Evolutionary conservation across 2,329 filamentous ascomycete genomes (phyloP).

Genomic region (Trichophyton verrucosum): DNA sequence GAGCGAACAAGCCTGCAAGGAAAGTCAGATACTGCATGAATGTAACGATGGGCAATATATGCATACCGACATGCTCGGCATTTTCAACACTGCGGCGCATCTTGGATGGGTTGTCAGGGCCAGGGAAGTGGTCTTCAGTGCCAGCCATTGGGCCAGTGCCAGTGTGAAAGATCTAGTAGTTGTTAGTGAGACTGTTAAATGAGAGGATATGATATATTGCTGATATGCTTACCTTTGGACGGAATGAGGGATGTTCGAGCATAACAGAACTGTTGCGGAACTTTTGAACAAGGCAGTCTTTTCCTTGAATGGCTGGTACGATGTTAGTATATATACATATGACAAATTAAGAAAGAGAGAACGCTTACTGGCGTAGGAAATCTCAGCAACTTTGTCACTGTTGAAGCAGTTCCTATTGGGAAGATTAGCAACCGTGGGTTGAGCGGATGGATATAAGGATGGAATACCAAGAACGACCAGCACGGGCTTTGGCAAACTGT

Average conservation of each 20-base stretch:
- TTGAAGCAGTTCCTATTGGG: slow-evolving; percentile 60
- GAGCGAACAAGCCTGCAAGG: slow-evolving; percentile 59
- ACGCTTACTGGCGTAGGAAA: slow-evolving; percentile 83
- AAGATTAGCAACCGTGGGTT: neutral
- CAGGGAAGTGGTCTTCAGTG: slow-evolving; percentile 61
- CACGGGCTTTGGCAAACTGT: slow-evolving; percentile 58
- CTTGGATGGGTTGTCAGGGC: slow-evolving; percentile 73
- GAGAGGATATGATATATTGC: slow-evolving; percentile 32
- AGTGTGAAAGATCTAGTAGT: slow-evolving; percentile 42
- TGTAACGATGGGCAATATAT: neutral
- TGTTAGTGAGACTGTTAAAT: slow-evolving; percentile 19
- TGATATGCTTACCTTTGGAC: slow-evolving; percentile 56
- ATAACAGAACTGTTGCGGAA: slow-evolving; percentile 96
- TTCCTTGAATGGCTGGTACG: slow-evolving; percentile 68
- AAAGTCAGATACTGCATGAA: neutral
- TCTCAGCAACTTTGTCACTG: slow-evolving; percentile 72
- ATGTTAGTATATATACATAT: slow-evolving; percentile 18
- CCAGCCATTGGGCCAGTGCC: slow-evolving; percentile 45
- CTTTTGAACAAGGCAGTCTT: slow-evolving; percentile 81
- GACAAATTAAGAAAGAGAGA: neutral
- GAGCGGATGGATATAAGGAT: neutral
- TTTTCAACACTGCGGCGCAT: slow-evolving; percentile 80
- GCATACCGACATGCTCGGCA: slow-evolving; percentile 66
- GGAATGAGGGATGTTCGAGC: slow-evolving; percentile 68
- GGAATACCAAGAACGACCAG: slow-evolving; percentile 56